Evolutionary conservation across 129 eudicot species (phyloP), one percentile per base, ranked within the genome.

Genomic region (Logfia minima): DNA sequence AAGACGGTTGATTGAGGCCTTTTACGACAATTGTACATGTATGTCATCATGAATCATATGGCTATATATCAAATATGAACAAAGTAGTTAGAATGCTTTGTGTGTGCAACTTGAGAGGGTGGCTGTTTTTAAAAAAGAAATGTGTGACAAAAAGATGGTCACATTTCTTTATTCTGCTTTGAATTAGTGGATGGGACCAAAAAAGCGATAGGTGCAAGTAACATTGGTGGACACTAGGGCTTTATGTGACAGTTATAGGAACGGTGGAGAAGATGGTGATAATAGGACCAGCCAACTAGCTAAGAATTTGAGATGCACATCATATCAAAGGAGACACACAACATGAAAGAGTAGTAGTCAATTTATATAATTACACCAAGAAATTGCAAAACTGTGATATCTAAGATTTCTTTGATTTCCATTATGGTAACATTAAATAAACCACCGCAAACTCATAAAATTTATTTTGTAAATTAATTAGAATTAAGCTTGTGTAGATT

Each of bases 221-320:
- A 75, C 71, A 75, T 75, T 4, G 45, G 79, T 75, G 79, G 79
- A 48, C 71, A 75, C 72, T 75, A 43, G 19, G 63, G 72, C 64
- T 75, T 64, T 75, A 23, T 75, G 72, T 45, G 79, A 63, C 63
- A 41, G 63, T 63, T 51, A 63, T 64, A 43, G 63, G 45, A 75
- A 56, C 51, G 79, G 72, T 75, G 79, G 79, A 41, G 79, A 60
- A 63, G 79, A 75, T 75, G 45, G 79, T 64, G 79, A 45, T 45
- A 41, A 63, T 75, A 75, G 83, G 83, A 69, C 72, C 74, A 68
- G 19, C 83, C 81, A 77, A 56, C 74, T 81, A 70, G 70, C 75
- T 59, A 79, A 66, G 79, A 76, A 71, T 11, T 45, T 45, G 55
- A 58, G 68, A 61, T 32, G 43, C 63, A 60, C 62, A 68, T 70